Base-by-base conservation (phyloP, 345 rosid genomes). In the Eucalyptus shirleyi region DNA sequence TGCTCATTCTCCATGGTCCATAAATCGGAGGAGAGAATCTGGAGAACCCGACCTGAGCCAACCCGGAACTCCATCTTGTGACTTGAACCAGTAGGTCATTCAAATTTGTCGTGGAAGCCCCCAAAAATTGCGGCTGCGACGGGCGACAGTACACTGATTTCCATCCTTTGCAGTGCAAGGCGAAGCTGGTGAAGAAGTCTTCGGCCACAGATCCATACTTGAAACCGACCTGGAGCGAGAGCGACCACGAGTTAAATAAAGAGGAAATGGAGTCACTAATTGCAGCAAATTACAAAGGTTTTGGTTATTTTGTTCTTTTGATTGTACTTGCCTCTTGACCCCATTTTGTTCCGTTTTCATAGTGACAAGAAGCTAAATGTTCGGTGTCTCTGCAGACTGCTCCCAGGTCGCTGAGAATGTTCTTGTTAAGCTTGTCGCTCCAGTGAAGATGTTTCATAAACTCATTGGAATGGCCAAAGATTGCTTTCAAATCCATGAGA, bases 21-120 rank as follows among this genome's bases (percentile, higher is more conserved):
- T 94, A 93, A 10, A 93, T 55, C 32, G 87, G 89, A 37, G 96
- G 96, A 82, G 91, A 87, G 59, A 88, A 94, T 82, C 50, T 92
- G 59, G 95, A 93, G 32, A 93, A 21, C 37, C 5, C 62, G 18
- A 93, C 90, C 37, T 89, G 87, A 53, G 45, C 8, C 45, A 90
- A 19, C 49, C 94, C 95, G 6, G 89, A 42, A 32, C 7, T 8
- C 95, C 95, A 94, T 93, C 94, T 92, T 4, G 86, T 90, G 62
- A 37, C 24, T 51, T 94, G 94, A 88, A 80, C 45, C 32, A 89
- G 9, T 6, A n/a, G 1, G 49, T 92, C 94, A 60, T 67, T 89
- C 11, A 93, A 89, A 50, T 34, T 91, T 32, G 91, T 86, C 12
- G 89, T 30, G 7, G 87, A 13, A 37, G 40, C 86, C 28, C 94